These are phyloP conservation scores for Tuber aestivum DNA, from an alignment of 495 filamentous ascomycete genomes.

Conservation along the genomic window DNA sequence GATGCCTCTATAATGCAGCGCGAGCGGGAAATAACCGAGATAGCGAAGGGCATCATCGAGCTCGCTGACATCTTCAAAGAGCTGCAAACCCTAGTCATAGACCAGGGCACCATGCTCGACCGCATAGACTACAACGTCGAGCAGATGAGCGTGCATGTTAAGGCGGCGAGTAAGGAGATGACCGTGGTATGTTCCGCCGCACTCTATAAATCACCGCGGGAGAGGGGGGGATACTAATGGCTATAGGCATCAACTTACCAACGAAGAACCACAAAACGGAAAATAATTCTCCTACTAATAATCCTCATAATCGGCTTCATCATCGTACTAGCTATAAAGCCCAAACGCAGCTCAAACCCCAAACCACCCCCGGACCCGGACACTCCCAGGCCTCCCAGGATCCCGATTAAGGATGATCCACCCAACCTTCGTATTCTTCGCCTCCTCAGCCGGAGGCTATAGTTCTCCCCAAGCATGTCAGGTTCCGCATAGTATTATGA, in stretches of 20 bases:
- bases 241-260: conserved; percentile 73
- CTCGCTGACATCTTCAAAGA: conserved; percentile 94
- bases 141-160: conserved; percentile 80
- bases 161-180: conserved; percentile 85
- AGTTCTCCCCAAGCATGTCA: background rate
- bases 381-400: conserved; percentile 29
- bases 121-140: conserved; percentile 98
- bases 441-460: background rate
- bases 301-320: conserved; percentile 78
- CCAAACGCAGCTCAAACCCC: conserved; percentile 49
- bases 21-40: conserved; percentile 95
- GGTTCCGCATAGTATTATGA: background rate
- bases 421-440: conserved; percentile 4
- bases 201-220: background rate
- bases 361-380: conserved; percentile 18
- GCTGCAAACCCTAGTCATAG: conserved; percentile 92
- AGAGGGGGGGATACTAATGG: background rate
- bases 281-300: conserved; percentile 79
- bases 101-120: conserved; percentile 96
- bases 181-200: conserved; percentile 56
- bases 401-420: conserved; percentile 29
- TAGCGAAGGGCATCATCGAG: conserved; percentile 95
- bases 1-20: conserved; percentile 83
- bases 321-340: conserved; percentile 79
- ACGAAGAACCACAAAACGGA: conserved; percentile 78